A percentile compares a stretch with the other conserved stretches of the same genome.
These are phyloP conservation scores for Tarenaya hassleriana DNA, from an alignment of 345 rosid genomes.

Conservation along the genomic window DNA sequence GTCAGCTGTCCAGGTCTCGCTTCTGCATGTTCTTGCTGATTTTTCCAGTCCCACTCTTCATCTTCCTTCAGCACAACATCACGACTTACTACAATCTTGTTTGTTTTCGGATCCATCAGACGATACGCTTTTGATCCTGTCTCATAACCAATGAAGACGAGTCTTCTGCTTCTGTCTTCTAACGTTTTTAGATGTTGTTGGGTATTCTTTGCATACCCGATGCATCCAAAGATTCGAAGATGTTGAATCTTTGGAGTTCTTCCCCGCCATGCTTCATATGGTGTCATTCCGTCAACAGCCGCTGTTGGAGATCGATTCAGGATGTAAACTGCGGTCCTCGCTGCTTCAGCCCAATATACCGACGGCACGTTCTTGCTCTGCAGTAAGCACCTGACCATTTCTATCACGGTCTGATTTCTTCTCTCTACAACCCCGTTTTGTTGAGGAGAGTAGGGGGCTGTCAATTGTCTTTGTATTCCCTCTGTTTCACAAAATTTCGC, in stretches of 20 bases:
- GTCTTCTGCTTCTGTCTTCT: background rate
- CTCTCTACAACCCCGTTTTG: constrained; percentile 12
- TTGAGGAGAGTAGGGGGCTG: background rate
- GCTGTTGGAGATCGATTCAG: too few relatives aligned
- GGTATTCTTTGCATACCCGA: background rate
- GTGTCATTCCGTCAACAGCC: background rate
- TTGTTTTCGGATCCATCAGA: background rate
- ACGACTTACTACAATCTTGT: background rate
- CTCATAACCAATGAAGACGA: background rate
- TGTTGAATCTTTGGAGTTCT: background rate
- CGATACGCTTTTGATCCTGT: background rate
- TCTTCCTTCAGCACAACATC: background rate
- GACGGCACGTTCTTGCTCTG: background rate
- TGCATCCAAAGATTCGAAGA: background rate
- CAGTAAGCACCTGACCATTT: constrained; percentile 2
- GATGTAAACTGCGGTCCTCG: background rate
- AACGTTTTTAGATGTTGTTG: background rate
- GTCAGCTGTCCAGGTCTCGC: background rate
- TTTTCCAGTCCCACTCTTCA: background rate
- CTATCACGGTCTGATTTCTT: background rate
- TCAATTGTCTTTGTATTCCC: background rate
- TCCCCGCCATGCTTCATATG: background rate
- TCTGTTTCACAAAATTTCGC: background rate
- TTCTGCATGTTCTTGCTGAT: too few relatives aligned
- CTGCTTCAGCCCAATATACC: constrained; percentile 6